Percentiles rank a stretch among this genome's conserved stretches.
phyloP scores from a whole-genome alignment of 176 grass and related monocot genomes.

The Pharus latifolius region DNA sequence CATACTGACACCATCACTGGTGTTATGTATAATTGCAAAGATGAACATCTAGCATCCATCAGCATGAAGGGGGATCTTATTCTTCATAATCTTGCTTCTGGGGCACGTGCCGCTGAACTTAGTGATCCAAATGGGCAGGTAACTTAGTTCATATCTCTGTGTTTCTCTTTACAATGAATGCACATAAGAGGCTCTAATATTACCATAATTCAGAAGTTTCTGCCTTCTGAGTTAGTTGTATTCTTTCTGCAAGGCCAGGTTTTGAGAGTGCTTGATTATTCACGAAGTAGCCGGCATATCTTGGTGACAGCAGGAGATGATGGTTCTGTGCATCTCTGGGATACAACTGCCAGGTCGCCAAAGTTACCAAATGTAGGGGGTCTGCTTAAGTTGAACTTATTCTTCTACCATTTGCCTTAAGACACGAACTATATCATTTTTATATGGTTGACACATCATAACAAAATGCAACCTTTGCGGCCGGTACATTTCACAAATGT shows the following conservation, averaged over 20 bases:
- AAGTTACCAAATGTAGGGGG: slow-evolving; percentile 46
- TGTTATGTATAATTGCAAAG: slow-evolving; percentile 95
- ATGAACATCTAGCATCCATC: slow-evolving; percentile 96
- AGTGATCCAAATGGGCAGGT: slow-evolving; percentile 98
- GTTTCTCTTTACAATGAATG: not conserved
- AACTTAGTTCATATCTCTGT: slow-evolving; percentile 12
- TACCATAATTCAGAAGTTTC: slow-evolving; percentile 11
- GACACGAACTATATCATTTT: not conserved
- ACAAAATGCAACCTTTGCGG: not conserved
- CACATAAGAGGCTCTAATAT: not conserved
- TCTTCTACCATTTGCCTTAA: slow-evolving; percentile 1
- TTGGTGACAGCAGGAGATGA: slow-evolving; percentile 91
- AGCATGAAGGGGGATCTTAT: slow-evolving; percentile 92
- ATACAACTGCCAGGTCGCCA: slow-evolving; percentile 78
- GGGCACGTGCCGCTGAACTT: slow-evolving; percentile 84
- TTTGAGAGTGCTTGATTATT: slow-evolving; percentile 96
- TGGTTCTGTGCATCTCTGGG: slow-evolving; percentile 98
- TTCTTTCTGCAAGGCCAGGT: slow-evolving; percentile 57
- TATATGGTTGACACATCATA: not conserved
- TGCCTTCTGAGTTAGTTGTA: slow-evolving; percentile 1
- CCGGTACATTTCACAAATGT: not conserved
- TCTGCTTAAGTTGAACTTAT: slow-evolving; percentile 1
- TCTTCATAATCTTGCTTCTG: slow-evolving; percentile 98
- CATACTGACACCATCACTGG: slow-evolving; percentile 89
- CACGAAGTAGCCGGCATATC: slow-evolving; percentile 73